These are phyloP conservation scores for Yamadazyma buinensis DNA, from an alignment of 1,139 yeast genomes.

Conservation along the genomic window DNA sequence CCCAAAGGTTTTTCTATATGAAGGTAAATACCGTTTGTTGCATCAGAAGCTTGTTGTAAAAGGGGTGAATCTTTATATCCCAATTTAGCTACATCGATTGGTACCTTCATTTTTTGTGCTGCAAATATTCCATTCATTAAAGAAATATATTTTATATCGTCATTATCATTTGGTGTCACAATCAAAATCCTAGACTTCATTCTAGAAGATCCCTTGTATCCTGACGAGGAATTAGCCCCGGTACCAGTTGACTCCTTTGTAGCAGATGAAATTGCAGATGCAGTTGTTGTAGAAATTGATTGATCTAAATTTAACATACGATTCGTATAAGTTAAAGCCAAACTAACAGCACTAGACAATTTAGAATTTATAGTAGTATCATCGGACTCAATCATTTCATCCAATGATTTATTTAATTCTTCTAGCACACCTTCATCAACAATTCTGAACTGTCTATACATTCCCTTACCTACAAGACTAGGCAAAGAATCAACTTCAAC, in stretches of 20 bases:
- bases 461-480: conserved; percentile 31
- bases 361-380: conserved; percentile 31
- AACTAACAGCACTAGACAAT: conserved; percentile 73
- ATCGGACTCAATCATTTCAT: conserved; percentile 20
- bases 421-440: conserved; percentile 77
- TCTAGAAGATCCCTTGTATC: conserved; percentile 25
- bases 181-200: conserved; percentile 72
- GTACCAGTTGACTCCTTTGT: conserved; percentile 23
- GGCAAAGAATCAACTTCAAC: conserved; percentile 11
- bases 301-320: conserved; percentile 55
- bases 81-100: conserved; percentile 86
- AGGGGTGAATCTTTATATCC: conserved; percentile 72
- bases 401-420: conserved; percentile 50
- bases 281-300: conserved; percentile 44
- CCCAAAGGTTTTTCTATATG: conserved; percentile 74
- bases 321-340: conserved; percentile 78
- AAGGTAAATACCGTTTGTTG: conserved; percentile 87
- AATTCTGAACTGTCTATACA: conserved; percentile 83
- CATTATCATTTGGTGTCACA: conserved; percentile 73
- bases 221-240: conserved; percentile 11
- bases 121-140: conserved; percentile 96
- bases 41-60: conserved; percentile 93
- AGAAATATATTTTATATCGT: conserved; percentile 80
- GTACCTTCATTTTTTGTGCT: conserved; percentile 86
- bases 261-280: conserved; percentile 43